Evolutionary conservation across 192 early-diverging fungal species (phyloP).

Genomic region (Cladochytrium replicatum): DNA sequence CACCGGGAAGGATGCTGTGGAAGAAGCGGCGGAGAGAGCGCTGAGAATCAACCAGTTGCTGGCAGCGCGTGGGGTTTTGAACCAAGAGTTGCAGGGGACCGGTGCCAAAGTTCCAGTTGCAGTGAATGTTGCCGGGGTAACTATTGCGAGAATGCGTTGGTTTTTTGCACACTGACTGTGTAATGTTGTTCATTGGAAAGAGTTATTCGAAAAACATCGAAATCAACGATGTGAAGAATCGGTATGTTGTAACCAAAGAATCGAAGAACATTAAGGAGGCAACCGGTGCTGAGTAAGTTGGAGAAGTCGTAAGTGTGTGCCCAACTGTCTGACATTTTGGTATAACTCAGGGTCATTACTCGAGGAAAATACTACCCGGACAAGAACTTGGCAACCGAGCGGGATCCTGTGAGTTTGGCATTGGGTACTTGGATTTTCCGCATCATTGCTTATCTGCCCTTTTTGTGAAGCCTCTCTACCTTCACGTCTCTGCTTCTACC

Average conservation of each 20-base stretch:
- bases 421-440: conserved; percentile 1
- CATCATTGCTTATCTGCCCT: neutral
- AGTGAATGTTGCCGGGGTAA: too few relatives aligned
- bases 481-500: conserved; percentile 60
- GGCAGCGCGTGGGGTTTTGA: too few relatives aligned
- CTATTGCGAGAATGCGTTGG: too few relatives aligned
- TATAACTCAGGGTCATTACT: conserved; percentile 54
- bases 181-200: too few relatives aligned
- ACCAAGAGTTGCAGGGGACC: too few relatives aligned
- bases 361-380: conserved; percentile 75
- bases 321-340: conserved; percentile 10
- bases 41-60: too few relatives aligned
- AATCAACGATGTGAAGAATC: conserved; percentile 75
- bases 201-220: conserved; percentile 54
- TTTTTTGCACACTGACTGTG: too few relatives aligned
- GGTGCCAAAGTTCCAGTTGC: too few relatives aligned
- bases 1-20: too few relatives aligned
- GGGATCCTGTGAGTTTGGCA: conserved; percentile 41
- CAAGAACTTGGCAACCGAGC: conserved; percentile 56
- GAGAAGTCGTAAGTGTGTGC: conserved; percentile 1
- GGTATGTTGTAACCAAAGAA: conserved; percentile 70
- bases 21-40: too few relatives aligned
- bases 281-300: conserved; percentile 57
- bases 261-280: conserved; percentile 64
- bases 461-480: conserved; percentile 52